phyloP scores from a whole-genome alignment of 768 basidiomycete genomes.

The Kwoniella dejecticola region DNA sequence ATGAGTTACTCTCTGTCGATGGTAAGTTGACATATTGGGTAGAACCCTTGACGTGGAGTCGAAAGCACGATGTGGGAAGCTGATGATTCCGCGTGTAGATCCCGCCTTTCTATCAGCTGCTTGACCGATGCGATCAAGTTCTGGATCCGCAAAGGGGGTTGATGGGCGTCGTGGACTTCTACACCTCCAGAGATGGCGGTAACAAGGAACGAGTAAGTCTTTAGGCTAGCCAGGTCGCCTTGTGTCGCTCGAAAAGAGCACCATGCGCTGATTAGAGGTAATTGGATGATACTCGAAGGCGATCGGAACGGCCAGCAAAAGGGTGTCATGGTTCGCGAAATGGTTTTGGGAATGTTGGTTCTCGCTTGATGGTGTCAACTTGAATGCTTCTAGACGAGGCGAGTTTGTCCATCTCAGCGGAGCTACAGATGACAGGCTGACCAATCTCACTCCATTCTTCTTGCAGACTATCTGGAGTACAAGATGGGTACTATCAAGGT shows the following conservation, averaged over 20 bases:
- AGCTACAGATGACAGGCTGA: too few species aligned
- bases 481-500: constrained; percentile 74
- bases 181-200: constrained; percentile 49
- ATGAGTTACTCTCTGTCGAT: constrained; percentile 59
- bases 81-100: constrained; percentile 56
- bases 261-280: neutral
- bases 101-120: constrained; percentile 66
- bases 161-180: constrained; percentile 73
- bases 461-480: constrained; percentile 71
- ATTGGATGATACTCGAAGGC: too few species aligned
- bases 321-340: constrained; percentile 66
- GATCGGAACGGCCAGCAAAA: constrained; percentile 67
- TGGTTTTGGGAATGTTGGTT: constrained; percentile 77
- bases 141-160: constrained; percentile 66
- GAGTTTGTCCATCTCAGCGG: constrained; percentile 20
- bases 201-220: constrained; percentile 41
- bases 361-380: constrained; percentile 58
- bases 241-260: neutral
- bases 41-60: neutral
- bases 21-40: constrained; percentile 38
- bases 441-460: too few species aligned
- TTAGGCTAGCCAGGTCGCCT: constrained; percentile 6
- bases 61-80: neutral
- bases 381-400: constrained; percentile 62
- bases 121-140: constrained; percentile 70